phyloP scores from a whole-genome alignment of 805 yeast species.

The Pichia membranifaciens region DNA sequence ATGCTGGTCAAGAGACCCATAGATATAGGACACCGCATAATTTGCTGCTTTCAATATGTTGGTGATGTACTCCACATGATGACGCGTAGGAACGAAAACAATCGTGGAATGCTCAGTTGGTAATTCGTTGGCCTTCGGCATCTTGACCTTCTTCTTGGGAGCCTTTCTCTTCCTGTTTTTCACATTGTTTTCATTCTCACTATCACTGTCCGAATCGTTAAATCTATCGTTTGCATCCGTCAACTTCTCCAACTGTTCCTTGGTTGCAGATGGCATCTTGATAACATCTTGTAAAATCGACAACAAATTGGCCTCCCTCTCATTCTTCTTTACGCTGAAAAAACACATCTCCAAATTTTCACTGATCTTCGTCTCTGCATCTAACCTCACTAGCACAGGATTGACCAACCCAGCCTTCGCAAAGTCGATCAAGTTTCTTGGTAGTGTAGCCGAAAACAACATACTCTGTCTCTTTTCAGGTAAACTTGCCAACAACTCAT shows the following conservation, averaged over 20 bases:
- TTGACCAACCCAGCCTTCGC: constrained; percentile 94
- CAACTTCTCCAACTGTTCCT: constrained; percentile 56
- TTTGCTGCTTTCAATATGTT: constrained; percentile 68
- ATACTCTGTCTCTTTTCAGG: constrained; percentile 83
- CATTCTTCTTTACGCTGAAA: constrained; percentile 71
- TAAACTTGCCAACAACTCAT: constrained; percentile 77
- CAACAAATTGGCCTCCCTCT: constrained; percentile 82
- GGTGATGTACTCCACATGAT: constrained; percentile 91
- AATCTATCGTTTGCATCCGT: constrained; percentile 41
- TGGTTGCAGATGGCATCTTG: constrained; percentile 73
- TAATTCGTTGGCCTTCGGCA: constrained; percentile 75
- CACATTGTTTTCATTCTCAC: constrained; percentile 33
- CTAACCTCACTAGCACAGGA: constrained; percentile 88
- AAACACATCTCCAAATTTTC: constrained; percentile 89
- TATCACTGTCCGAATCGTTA: constrained; percentile 50
- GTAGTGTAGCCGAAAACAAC: constrained; percentile 91
- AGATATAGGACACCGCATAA: constrained; percentile 78
- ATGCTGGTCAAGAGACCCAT: constrained; percentile 91
- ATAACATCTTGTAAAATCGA: constrained; percentile 77
- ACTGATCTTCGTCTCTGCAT: constrained; percentile 85
- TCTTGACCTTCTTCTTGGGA: constrained; percentile 32
- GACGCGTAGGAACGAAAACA: constrained; percentile 93
- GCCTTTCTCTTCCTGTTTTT: constrained; percentile 31
- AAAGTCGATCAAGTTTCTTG: constrained; percentile 86
- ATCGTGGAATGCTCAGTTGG: constrained; percentile 87